Conservation (phyloP, 2,329 filamentous ascomycete species). For the Pseudogymnoascus sp. region DNA sequence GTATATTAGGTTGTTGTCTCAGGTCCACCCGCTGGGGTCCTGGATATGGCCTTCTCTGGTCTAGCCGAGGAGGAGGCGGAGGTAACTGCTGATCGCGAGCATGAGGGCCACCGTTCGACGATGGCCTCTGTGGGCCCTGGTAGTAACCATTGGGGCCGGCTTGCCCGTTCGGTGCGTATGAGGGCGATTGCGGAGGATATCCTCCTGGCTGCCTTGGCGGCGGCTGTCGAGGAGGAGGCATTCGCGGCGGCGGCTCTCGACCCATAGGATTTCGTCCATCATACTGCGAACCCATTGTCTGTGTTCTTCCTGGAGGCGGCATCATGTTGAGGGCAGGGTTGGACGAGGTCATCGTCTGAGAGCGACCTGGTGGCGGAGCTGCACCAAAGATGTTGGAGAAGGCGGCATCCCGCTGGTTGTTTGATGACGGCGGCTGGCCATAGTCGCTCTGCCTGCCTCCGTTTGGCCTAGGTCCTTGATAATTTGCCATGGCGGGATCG, state of each 20-base stretch:
- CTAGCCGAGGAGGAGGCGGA: slow-evolving; percentile 52
- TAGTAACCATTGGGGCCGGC: slow-evolving; percentile 42
- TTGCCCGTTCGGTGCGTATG: slow-evolving; percentile 24
- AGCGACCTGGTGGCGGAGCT: slow-evolving; percentile 76
- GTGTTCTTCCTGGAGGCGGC: slow-evolving; percentile 60
- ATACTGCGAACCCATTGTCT: slow-evolving; percentile 54
- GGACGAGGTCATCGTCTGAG: slow-evolving; percentile 89
- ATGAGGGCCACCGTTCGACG: slow-evolving; percentile 19
- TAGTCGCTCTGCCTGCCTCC: slow-evolving; percentile 34
- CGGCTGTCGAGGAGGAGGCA: slow-evolving; percentile 58
- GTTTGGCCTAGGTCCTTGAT: slow-evolving; percentile 52
- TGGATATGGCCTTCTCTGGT: slow-evolving; percentile 61
- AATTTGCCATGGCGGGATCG: slow-evolving; percentile 43
- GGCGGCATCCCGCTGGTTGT: slow-evolving; percentile 79
- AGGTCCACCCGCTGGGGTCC: slow-evolving; percentile 44
- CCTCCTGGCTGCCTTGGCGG: slow-evolving; percentile 39
- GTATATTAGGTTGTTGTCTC: slow-evolving; percentile 23
- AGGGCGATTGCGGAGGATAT: slow-evolving; percentile 19
- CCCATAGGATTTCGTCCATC: slow-evolving; percentile 29
- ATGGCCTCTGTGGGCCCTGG: slow-evolving; percentile 34
- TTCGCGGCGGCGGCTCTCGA: slow-evolving; percentile 26
- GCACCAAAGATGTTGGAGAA: slow-evolving; percentile 94
- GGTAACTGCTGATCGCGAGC: slow-evolving; percentile 40
- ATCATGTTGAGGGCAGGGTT: slow-evolving; percentile 47
- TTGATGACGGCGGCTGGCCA: slow-evolving; percentile 37